Evolutionary conservation across 305 asterid genomes (phyloP).

Genomic region (Fraxinus dipetala): DNA sequence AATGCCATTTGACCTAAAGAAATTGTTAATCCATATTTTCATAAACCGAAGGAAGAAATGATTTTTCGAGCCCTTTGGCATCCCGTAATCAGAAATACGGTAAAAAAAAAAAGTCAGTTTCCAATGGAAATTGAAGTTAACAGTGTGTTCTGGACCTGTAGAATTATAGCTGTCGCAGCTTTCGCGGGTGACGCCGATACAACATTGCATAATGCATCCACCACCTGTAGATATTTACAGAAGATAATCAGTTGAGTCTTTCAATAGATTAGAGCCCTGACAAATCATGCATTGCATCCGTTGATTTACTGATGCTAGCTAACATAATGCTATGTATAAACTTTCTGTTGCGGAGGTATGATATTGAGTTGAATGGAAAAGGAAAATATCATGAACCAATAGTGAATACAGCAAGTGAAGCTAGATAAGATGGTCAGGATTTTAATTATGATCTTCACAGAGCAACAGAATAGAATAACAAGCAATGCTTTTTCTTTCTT

Average conservation of each 20-base stretch:
- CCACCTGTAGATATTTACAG: slow-evolving; percentile 52
- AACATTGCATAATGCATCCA: slow-evolving; percentile 96
- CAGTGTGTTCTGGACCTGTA: slow-evolving; percentile 62
- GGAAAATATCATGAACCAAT: neutral
- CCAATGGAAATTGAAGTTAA: neutral
- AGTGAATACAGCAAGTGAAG: neutral
- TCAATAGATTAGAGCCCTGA: neutral
- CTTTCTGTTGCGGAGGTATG: slow-evolving; percentile 1
- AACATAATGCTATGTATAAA: neutral
- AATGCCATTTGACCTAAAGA: neutral
- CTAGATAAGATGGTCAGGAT: neutral
- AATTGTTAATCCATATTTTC: neutral
- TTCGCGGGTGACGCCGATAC: slow-evolving; percentile 91
- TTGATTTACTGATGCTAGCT: neutral
- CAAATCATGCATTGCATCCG: slow-evolving; percentile 2
- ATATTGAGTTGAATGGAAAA: neutral
- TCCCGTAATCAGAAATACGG: neutral
- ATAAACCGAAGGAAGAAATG: neutral
- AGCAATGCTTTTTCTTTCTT: neutral
- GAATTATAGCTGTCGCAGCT: slow-evolving; percentile 94
- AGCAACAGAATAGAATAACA: neutral
- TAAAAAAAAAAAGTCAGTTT: neutral
- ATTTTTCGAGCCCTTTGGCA: neutral
- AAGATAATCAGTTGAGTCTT: neutral
- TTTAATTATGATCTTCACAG: neutral